Conservation (phyloP, 371 early-diverging fungal genomes). For the Phascolomyces articulosus region DNA sequence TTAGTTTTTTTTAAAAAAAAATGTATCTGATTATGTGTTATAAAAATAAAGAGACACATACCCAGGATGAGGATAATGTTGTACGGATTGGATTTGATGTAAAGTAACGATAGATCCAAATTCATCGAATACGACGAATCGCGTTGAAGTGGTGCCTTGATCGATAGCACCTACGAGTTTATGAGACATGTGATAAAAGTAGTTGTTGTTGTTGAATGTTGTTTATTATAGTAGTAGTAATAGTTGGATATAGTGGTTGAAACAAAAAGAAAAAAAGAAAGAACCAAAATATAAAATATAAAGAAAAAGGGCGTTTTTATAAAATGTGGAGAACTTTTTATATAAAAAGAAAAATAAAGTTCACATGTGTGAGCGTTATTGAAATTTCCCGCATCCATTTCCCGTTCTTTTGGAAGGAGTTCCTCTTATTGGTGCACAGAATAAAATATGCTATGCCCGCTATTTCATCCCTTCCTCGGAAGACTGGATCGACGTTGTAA, state of each 20-base stretch:
- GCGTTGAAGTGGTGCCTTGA: slow-evolving; percentile 91
- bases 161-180: slow-evolving; percentile 86
- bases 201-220: background rate
- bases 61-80: slow-evolving; percentile 80
- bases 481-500: background rate
- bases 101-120: slow-evolving; percentile 70
- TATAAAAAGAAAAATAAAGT: background rate
- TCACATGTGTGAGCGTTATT: slow-evolving; percentile 19
- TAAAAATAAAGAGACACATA: slow-evolving; percentile 27
- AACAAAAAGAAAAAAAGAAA: too few relatives aligned
- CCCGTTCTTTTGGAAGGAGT: background rate
- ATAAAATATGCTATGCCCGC: background rate
- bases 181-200: slow-evolving; percentile 5
- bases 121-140: slow-evolving; percentile 89
- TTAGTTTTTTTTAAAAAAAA: too few relatives aligned
- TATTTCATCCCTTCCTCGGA: slow-evolving; percentile 11
- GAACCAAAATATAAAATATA: background rate
- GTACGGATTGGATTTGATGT: slow-evolving; percentile 82
- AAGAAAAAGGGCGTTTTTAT: background rate
- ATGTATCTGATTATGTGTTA: too few relatives aligned
- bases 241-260: too few relatives aligned
- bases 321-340: slow-evolving; percentile 12
- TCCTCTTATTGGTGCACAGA: slow-evolving; percentile 9
- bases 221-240: too few relatives aligned
- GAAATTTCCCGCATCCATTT: slow-evolving; percentile 4